Evolutionary conservation across 305 asterid genomes (phyloP).

Genomic region (Fraxinus velutina): DNA sequence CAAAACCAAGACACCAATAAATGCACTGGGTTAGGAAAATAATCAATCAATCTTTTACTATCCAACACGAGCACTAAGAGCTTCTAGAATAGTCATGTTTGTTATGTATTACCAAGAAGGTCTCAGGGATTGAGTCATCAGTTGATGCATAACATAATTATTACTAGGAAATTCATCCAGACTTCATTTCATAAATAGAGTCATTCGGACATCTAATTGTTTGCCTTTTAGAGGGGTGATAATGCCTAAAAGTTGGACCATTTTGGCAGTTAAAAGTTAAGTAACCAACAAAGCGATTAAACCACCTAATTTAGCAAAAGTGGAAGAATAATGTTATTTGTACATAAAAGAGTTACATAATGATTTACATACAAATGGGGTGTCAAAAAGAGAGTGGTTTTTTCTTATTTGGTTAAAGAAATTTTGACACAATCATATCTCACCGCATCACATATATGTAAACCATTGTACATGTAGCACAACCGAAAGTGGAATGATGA

Average conservation of each 20-base stretch:
- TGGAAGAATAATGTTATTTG: background rate
- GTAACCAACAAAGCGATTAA: background rate
- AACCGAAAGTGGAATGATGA: background rate
- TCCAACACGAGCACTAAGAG: background rate
- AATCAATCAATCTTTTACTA: background rate
- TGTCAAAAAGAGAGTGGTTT: too few relatives aligned
- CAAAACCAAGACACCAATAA: background rate
- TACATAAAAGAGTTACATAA: too few relatives aligned
- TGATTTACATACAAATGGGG: too few relatives aligned
- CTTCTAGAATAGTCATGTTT: background rate
- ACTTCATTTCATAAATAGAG: background rate
- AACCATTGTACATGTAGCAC: too few relatives aligned
- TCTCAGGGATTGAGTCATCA: background rate
- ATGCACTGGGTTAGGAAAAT: background rate
- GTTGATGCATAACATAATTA: background rate
- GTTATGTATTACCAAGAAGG: background rate
- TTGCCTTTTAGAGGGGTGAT: background rate
- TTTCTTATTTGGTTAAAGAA: too few relatives aligned
- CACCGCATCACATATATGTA: too few relatives aligned
- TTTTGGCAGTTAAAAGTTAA: background rate
- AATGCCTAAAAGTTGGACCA: background rate
- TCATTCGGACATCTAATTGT: background rate
- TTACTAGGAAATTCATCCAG: background rate
- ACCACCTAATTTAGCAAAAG: background rate
- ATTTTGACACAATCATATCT: too few relatives aligned